These are phyloP conservation scores for Sporothrix inflata DNA, from an alignment of 2,329 filamentous ascomycete genomes.

Conservation along the genomic window DNA sequence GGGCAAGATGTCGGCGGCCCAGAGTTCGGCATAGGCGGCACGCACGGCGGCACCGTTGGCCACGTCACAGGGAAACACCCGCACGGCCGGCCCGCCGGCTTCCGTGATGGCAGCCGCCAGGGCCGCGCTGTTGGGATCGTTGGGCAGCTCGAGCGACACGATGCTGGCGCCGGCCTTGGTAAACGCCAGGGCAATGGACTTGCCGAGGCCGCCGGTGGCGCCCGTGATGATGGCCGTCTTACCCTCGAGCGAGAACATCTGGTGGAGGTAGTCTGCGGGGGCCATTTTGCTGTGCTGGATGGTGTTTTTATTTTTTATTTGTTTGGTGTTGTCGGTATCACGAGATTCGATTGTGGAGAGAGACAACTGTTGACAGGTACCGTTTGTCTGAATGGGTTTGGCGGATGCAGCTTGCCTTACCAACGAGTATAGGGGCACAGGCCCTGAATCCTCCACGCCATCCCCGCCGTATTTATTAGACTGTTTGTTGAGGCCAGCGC, in stretches of 20 bases:
- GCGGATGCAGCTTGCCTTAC: too few species aligned
- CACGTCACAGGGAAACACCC: not conserved
- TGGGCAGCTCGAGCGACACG: constrained; percentile 19
- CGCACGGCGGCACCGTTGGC: not conserved
- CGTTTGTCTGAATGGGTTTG: too few species aligned
- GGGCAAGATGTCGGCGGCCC: constrained; percentile 13
- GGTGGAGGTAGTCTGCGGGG: constrained; percentile 6
- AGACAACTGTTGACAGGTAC: too few species aligned
- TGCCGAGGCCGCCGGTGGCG: constrained; percentile 13
- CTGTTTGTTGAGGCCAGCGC: too few species aligned
- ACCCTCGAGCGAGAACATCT: constrained; percentile 16
- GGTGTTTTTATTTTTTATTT: too few species aligned
- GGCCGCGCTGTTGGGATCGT: constrained; percentile 10
- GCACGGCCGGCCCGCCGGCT: constrained; percentile 3
- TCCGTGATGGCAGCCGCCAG: not conserved
- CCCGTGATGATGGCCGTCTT: constrained; percentile 23
- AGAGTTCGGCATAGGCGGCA: not conserved
- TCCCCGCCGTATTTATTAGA: too few species aligned
- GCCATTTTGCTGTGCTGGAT: too few species aligned
- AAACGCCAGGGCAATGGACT: constrained; percentile 11
- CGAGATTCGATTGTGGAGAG: too few species aligned
- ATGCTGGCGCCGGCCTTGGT: constrained; percentile 14
- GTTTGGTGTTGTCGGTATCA: too few species aligned
- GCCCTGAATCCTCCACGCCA: too few species aligned
- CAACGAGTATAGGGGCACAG: too few species aligned